Percentiles rank a stretch among this genome's conserved stretches.
Evolutionary conservation across 768 basidiomycete species (phyloP).

Genomic region (Guyanaporus albipodus): DNA sequence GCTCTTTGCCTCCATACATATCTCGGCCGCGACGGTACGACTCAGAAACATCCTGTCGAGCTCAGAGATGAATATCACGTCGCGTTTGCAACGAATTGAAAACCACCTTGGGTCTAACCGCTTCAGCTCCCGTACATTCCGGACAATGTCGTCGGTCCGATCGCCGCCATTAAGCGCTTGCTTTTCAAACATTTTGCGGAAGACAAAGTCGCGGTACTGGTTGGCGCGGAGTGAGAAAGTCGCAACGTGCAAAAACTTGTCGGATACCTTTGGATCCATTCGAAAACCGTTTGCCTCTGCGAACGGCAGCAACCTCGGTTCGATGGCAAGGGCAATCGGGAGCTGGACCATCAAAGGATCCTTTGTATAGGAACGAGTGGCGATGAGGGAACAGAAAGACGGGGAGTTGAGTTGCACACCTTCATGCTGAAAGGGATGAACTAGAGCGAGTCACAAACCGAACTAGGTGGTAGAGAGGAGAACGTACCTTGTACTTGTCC

Average conservation of each 20-base stretch:
- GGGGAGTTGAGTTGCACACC: constrained; percentile 35
- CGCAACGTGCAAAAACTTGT: constrained; percentile 1
- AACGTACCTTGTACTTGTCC: constrained; percentile 60
- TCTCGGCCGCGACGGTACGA: constrained; percentile 78
- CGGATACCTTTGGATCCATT: constrained; percentile 69
- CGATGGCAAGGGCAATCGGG: constrained; percentile 71
- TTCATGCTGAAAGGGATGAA: constrained; percentile 76
- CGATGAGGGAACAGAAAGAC: constrained; percentile 6
- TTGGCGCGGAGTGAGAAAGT: constrained; percentile 11
- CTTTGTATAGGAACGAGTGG: constrained; percentile 36
- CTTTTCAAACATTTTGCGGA: constrained; percentile 81
- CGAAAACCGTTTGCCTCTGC: constrained; percentile 71
- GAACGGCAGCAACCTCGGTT: constrained; percentile 68
- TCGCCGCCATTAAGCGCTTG: constrained; percentile 44
- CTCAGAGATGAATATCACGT: constrained; percentile 3
- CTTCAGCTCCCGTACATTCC: constrained; percentile 69
- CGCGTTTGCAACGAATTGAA: not conserved
- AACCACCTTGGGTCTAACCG: constrained; percentile 64
- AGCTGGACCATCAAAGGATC: constrained; percentile 78
- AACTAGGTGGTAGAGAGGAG: constrained; percentile 3
- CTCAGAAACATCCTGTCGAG: constrained; percentile 69
- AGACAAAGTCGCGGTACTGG: constrained; percentile 82
- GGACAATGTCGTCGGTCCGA: constrained; percentile 57
- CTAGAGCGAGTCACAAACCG: constrained; percentile 35
- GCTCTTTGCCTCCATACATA: constrained; percentile 74